These are phyloP conservation scores for Erigeron canadensis DNA, from an alignment of 129 eudicot genomes.

Conservation along the genomic window DNA sequence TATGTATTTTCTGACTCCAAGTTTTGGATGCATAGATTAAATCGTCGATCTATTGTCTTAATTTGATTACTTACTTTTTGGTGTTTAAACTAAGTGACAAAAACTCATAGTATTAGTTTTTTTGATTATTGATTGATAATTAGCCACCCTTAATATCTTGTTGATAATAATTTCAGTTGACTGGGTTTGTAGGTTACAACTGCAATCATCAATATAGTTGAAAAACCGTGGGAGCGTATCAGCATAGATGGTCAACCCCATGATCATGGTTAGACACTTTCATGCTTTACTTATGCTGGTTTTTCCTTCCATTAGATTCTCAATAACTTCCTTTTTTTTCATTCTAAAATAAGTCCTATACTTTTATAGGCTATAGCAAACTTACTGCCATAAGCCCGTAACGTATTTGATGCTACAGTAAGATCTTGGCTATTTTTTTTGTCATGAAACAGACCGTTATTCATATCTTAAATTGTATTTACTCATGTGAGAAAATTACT, in stretches of 20 bases:
- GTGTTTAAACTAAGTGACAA: not conserved
- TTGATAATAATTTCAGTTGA: not conserved
- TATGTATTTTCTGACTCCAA: not conserved
- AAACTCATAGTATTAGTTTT: not conserved
- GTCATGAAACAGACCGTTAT: not conserved
- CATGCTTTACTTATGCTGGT: constrained; percentile 6
- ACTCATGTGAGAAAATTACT: not conserved
- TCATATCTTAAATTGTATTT: not conserved
- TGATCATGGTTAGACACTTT: constrained; percentile 63
- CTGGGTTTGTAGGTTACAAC: constrained; percentile 58
- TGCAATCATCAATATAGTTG: constrained; percentile 70
- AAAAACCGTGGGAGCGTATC: constrained; percentile 94
- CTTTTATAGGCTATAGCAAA: no score
- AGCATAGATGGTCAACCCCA: constrained; percentile 75
- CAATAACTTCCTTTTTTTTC: not conserved
- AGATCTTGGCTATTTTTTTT: not conserved
- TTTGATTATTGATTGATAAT: not conserved
- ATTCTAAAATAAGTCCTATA: not conserved
- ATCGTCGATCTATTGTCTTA: not conserved
- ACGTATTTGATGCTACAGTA: not conserved
- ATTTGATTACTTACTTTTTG: not conserved
- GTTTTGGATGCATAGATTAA: not conserved
- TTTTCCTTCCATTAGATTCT: not conserved
- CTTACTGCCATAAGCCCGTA: not conserved
- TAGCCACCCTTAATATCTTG: not conserved